Base-by-base conservation (phyloP, 2,329 filamentous ascomycete species). In the Cladosporium colombiae region DNA sequence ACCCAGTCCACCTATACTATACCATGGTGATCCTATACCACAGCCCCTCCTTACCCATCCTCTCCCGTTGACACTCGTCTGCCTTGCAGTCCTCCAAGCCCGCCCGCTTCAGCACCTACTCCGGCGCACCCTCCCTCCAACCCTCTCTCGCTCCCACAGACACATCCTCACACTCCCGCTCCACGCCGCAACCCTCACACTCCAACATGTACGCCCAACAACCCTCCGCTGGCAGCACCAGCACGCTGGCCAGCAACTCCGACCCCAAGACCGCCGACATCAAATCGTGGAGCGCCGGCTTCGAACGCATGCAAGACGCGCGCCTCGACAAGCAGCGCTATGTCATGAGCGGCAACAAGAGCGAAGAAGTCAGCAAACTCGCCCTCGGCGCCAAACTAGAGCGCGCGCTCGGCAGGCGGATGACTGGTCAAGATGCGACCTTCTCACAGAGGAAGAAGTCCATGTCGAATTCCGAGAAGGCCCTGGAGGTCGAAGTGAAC, bases 371-470 rank as follows among this genome's bases (percentile, higher is more conserved):
- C 79, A 89, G 88, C 82, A 96, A 96, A 81, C 85, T 96, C 66
- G 93, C 93, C 44, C 86, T 97, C 62, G 91, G 93, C 57, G 93
- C 93, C 67, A 97, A 97, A 81, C 86, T 97, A 49, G 93, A 97
- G 77, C 88, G 93, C 67, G 93, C 93, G 25, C 86, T 97, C 64
- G 90, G 90, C 71, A 86, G 93, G 70, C 87, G 93, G 74, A 95
- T 97, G 93, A 90, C 87, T 31, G 82, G 91, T 71, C 93, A 97
- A 79, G 93, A 97, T 74, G 93, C 93, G 70, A 89, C 91, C 78
- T 93, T 95, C 84, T 88, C 90, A 18, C 63, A 40, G 29, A 62
- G 59, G 59, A 52, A 40, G 21, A 59, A 60, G 63, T 50, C 56
- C 55, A 40, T 52, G 25, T 27, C 25, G 10, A 58, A 44, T 16